phyloP scores from a whole-genome alignment of 2,329 filamentous ascomycete species.

The Microsporum ferrugineum region DNA sequence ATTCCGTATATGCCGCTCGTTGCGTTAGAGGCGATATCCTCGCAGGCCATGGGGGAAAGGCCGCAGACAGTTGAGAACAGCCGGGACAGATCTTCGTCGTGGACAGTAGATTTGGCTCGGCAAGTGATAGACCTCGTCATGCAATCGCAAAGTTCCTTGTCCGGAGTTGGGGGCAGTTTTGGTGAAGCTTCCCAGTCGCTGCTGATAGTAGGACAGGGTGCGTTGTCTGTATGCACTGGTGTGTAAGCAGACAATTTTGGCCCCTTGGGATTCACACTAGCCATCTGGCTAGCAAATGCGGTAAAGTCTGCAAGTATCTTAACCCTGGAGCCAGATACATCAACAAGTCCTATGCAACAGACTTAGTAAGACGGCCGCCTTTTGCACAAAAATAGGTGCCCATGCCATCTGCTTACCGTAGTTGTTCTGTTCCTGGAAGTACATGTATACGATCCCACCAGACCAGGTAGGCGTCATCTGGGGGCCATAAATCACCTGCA shows the following conservation, averaged over 20 bases:
- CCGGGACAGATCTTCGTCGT: constrained; percentile 47
- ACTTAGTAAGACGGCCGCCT: constrained; percentile 9
- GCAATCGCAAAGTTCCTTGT: constrained; percentile 69
- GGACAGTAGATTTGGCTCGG: constrained; percentile 48
- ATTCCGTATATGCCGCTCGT: constrained; percentile 36
- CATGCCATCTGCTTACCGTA: constrained; percentile 49
- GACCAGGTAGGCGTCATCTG: constrained; percentile 83
- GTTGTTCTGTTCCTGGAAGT: constrained; percentile 81
- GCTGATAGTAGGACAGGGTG: constrained; percentile 55
- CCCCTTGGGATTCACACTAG: constrained; percentile 53
- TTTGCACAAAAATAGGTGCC: not conserved
- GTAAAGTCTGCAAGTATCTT: constrained; percentile 63
- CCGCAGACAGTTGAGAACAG: constrained; percentile 50
- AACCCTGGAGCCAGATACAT: constrained; percentile 54
- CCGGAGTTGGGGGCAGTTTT: constrained; percentile 69
- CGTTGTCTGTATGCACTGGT: constrained; percentile 57
- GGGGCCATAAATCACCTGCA: constrained; percentile 62
- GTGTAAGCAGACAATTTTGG: constrained; percentile 58
- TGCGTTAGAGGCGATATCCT: constrained; percentile 30
- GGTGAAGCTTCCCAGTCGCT: constrained; percentile 55
- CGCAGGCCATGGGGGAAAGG: constrained; percentile 27
- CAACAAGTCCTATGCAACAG: constrained; percentile 30
- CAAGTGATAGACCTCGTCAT: constrained; percentile 68
- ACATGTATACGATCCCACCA: constrained; percentile 98
- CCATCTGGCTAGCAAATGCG: constrained; percentile 58